Percentiles rank a stretch among this genome's conserved stretches.
These are phyloP conservation scores for Pharus latifolius DNA, from an alignment of 176 grass and related monocot genomes.

Conservation along the genomic window DNA sequence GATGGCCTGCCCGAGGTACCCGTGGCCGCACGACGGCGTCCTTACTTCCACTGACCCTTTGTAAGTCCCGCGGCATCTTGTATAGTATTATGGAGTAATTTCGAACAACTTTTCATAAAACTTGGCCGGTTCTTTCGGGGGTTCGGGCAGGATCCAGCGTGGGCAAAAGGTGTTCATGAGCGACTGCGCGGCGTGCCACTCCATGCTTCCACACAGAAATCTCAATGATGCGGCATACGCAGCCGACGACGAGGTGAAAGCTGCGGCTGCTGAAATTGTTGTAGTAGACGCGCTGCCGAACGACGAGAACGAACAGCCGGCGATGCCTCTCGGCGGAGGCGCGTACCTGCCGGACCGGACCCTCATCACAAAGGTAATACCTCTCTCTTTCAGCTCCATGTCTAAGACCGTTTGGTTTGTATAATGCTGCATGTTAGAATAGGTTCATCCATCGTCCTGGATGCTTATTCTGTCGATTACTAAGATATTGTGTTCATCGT, in stretches of 20 bases:
- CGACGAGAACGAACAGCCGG: neutral
- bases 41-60: conserved; percentile 4
- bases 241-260: neutral
- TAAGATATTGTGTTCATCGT: neutral
- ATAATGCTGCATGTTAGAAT: too few species aligned
- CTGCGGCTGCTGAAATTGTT: conserved; percentile 28
- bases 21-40: conserved; percentile 43
- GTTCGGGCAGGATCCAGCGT: conserved; percentile 5
- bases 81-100: too few species aligned
- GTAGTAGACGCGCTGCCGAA: neutral
- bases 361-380: conserved; percentile 15
- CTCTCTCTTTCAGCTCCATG: too few species aligned
- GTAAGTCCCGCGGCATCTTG: neutral
- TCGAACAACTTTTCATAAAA: neutral
- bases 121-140: neutral
- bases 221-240: neutral
- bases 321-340: neutral
- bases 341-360: conserved; percentile 7
- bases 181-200: conserved; percentile 61
- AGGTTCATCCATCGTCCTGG: too few species aligned
- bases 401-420: too few species aligned
- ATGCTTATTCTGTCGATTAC: neutral
- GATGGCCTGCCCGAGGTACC: conserved; percentile 27
- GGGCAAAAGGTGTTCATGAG: conserved; percentile 45
- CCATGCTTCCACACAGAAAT: conserved; percentile 35